Conservation (phyloP, 768 basidiomycete species). For the Chlorophyllum brunneum region DNA sequence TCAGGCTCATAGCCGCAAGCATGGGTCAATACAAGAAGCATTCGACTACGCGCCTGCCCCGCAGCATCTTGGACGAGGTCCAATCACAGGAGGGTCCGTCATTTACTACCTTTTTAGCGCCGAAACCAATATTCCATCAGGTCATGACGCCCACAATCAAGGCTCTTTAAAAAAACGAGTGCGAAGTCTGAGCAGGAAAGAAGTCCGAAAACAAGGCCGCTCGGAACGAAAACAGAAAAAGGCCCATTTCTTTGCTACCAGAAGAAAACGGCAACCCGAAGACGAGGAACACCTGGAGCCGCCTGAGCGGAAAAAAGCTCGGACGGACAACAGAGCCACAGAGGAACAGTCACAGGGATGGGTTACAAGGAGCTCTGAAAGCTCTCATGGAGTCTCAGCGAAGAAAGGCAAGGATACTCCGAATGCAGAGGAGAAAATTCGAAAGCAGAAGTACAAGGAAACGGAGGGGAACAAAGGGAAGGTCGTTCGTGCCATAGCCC, state of each 20-base stretch:
- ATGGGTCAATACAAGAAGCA: slow-evolving; percentile 1
- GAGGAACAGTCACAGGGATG: background rate
- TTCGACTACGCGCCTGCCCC: slow-evolving; percentile 7
- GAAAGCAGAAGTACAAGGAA: background rate
- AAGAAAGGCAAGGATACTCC: background rate
- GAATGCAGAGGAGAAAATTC: background rate
- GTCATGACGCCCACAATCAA: background rate
- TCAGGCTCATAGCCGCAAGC: too few species aligned
- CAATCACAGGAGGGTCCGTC: background rate
- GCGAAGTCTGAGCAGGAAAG: slow-evolving; percentile 44
- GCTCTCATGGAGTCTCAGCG: background rate
- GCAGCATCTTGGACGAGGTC: slow-evolving; percentile 4
- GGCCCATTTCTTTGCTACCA: slow-evolving; percentile 50
- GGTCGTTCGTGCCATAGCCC: background rate
- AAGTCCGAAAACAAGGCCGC: slow-evolving; percentile 62
- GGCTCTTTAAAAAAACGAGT: background rate
- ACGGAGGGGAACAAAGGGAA: slow-evolving; percentile 9
- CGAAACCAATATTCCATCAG: background rate
- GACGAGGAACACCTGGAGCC: slow-evolving; percentile 42
- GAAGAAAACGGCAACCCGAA: slow-evolving; percentile 34
- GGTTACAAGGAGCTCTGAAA: background rate
- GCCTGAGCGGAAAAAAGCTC: slow-evolving; percentile 48
- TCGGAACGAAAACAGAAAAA: slow-evolving; percentile 56
- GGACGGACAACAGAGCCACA: slow-evolving; percentile 15
- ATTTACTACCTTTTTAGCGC: background rate